Base-by-base conservation (phyloP, 805 yeast genomes). In the Yamadazyma olivae region DNA sequence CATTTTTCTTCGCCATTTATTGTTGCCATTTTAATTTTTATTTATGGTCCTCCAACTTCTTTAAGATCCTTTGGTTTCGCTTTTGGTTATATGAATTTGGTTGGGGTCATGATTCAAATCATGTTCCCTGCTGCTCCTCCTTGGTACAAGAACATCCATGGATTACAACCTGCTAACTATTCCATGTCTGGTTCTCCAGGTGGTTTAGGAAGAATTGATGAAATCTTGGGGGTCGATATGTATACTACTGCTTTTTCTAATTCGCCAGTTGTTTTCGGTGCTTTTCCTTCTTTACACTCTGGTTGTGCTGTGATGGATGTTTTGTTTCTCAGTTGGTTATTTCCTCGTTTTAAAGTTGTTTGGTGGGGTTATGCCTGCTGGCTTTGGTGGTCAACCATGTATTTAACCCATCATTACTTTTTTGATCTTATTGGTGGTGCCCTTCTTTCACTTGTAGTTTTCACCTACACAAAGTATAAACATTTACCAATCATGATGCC, bases 321-420 rank as follows among this genome's bases (percentile, higher is more conserved):
- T 2, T 67, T 90, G 41, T 93, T 93, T 62, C 67, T 93, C 53
- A 69, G 81, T 35, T 87, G 88, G 67, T 66, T 89, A 37, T 90
- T 90, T 56, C 98, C 98, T 9, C 70, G 64, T 27, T 67, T 68
- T 32, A 69, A 78, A 1, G 79, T 83, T 6, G 41, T 85, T 5
- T 85, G 88, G 71, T 71, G 81, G 56, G 61, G 70, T 14, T 93
- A 91, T 57, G 93, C 88, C n/a, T 64, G 79, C 44, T 88, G 95
- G 95, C 73, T 93, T 48, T 91, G 98, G 98, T 93, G 96, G 95
- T 77, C 93, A 33, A 93, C 98, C 12, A 91, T 91, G 99, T 91
- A 91, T 60, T 72, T 91, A 53, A 91, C 97, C 0, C 99, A 91
- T 61, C 99, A 91, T 63, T 91, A 91, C 59, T 93, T 93, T 54